Percentiles rank a stretch among this genome's conserved stretches.
These are phyloP conservation scores for Hyphopichia wangnamkhiaoensis DNA, from an alignment of 1,139 yeast species.

Conservation along the genomic window DNA sequence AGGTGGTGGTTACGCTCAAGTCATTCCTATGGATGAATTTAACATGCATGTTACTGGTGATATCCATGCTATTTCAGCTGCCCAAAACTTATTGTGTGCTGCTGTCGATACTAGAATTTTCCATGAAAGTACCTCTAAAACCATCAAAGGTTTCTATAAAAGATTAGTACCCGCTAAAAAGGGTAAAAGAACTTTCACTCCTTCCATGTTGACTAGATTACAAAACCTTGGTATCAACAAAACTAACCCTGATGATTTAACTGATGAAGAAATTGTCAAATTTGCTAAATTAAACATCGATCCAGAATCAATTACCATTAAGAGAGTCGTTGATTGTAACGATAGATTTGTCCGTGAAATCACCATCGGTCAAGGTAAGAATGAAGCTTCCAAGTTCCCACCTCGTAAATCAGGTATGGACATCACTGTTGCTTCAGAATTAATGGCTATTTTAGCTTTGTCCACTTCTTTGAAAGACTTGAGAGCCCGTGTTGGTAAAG, in stretches of 20 bases:
- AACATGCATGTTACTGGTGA: slow-evolving; percentile 86
- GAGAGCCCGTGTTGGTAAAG: slow-evolving; percentile 67
- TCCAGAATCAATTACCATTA: slow-evolving; percentile 71
- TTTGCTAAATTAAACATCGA: slow-evolving; percentile 72
- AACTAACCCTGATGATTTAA: slow-evolving; percentile 68
- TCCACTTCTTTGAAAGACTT: slow-evolving; percentile 66
- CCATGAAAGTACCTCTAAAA: slow-evolving; percentile 72
- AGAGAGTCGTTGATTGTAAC: slow-evolving; percentile 79
- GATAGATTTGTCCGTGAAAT: slow-evolving; percentile 76
- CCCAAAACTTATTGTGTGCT: slow-evolving; percentile 77
- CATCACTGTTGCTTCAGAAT: slow-evolving; percentile 79
- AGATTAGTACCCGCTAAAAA: slow-evolving; percentile 71
- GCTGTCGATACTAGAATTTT: slow-evolving; percentile 84
- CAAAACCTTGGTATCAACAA: slow-evolving; percentile 63
- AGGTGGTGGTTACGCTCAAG: slow-evolving; percentile 85
- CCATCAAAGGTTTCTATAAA: slow-evolving; percentile 63
- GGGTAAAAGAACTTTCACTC: slow-evolving; percentile 65
- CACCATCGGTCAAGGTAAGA: slow-evolving; percentile 75
- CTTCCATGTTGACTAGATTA: slow-evolving; percentile 66
- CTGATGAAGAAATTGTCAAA: slow-evolving; percentile 59
- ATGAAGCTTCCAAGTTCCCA: slow-evolving; percentile 64
- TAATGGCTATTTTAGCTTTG: slow-evolving; percentile 79
- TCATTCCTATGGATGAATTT: slow-evolving; percentile 86
- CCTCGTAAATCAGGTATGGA: slow-evolving; percentile 78
- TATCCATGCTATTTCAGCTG: slow-evolving; percentile 79